Percentiles rank a stretch among this genome's conserved stretches.
These are phyloP conservation scores for Epichloe sibirici DNA, from an alignment of 2,329 filamentous ascomycete genomes.

Conservation along the genomic window DNA sequence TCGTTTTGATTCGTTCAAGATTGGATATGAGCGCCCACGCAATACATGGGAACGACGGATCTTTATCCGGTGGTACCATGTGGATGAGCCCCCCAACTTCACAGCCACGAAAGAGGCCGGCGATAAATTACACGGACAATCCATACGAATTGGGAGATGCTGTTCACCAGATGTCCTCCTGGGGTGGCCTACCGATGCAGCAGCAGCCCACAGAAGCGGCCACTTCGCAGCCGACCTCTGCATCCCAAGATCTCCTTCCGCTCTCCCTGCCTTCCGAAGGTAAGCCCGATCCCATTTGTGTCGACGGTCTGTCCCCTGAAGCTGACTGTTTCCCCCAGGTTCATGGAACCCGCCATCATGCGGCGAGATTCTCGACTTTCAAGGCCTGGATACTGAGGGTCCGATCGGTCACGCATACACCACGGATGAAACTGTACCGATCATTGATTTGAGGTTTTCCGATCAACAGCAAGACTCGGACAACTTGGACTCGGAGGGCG, in stretches of 20 bases:
- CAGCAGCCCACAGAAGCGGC: background rate
- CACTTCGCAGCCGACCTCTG: slow-evolving; percentile 8
- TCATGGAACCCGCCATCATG: slow-evolving; percentile 42
- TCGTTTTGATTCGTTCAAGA: background rate
- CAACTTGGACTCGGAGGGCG: slow-evolving; percentile 35
- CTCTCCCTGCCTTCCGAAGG: slow-evolving; percentile 3
- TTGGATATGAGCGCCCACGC: slow-evolving; percentile 5
- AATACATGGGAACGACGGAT: slow-evolving; percentile 6
- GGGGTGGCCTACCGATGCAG: slow-evolving; percentile 4
- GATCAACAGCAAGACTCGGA: slow-evolving; percentile 36
- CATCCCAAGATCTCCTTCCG: slow-evolving; percentile 4
- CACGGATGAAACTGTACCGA: slow-evolving; percentile 49
- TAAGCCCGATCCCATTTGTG: background rate
- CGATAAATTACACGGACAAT: slow-evolving; percentile 7
- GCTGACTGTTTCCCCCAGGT: slow-evolving; percentile 10
- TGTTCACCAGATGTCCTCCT: slow-evolving; percentile 5
- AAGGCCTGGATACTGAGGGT: slow-evolving; percentile 44
- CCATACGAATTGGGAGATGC: slow-evolving; percentile 7
- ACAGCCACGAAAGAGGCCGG: slow-evolving; percentile 8
- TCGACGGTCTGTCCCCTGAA: background rate
- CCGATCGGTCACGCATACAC: slow-evolving; percentile 50
- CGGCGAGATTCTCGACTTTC: slow-evolving; percentile 44
- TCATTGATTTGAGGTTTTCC: slow-evolving; percentile 46
- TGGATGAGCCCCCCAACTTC: slow-evolving; percentile 9
- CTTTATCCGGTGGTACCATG: slow-evolving; percentile 6